Evolutionary conservation across 2,329 filamentous ascomycete species (phyloP), one percentile per base, ranked within the genome.

Genomic region (Septoria petroselini): DNA sequence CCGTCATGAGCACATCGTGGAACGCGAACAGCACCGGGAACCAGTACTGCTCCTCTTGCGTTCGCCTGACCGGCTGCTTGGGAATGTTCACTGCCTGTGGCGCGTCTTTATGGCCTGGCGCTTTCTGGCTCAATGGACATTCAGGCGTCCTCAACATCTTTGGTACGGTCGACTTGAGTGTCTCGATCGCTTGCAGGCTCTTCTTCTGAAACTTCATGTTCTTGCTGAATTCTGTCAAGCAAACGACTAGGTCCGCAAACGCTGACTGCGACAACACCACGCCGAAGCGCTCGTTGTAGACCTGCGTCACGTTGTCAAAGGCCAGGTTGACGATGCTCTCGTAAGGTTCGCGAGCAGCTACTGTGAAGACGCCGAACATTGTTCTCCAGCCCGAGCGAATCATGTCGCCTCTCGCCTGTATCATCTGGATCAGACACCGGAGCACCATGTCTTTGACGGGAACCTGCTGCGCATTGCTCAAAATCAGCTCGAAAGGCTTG

Each of bases 201-300:
- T 97, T 97, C 77, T 97, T 97, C 70, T 98, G 93, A 73, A 98
- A 99, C 64, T 85, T 91, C 70, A 90, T 85, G 68, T 99, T 98
- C 77, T 98, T 99, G 14, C 91, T 96, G 68, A 99, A 99, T 68
- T 97, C 90, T 0, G 94, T 98, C 55, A 99, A 73, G 65, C 93
- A 98, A 44, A 98, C 89, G 53, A 98, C 86, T 21, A 99, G 76
- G 67, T 99, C 94, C 0, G 93, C 91, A 65, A 99, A 98, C 2
- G 93, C 91, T 18, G 90, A 93, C 69, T 99, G 94, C 0, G 88
- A 89, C 52, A 99, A 93, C 51, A 98, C 91, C 5, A 97, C 86
- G 1, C 91, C 91, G 59, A 99, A 98, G 25, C 93, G 85, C 19
- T 88, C 91, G 69, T 88, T 94, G 75, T 97, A 98, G 15, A 98